Evolutionary conservation across 768 basidiomycete species (phyloP).

Genomic region (Xerocomellus intermedius): DNA sequence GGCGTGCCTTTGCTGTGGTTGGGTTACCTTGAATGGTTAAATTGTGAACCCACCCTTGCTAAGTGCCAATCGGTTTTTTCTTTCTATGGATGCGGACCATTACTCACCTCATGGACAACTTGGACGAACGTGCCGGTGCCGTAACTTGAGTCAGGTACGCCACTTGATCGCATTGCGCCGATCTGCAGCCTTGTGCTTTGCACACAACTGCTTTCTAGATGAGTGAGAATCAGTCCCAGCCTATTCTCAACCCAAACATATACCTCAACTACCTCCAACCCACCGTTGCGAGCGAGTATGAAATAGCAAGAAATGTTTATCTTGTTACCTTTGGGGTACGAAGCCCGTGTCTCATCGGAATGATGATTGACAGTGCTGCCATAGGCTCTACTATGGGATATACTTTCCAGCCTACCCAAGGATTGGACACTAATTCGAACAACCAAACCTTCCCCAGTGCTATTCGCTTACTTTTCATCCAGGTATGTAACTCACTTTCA

Average conservation of each 20-base stretch:
- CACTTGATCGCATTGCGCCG: neutral
- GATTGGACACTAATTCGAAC: constrained; percentile 22
- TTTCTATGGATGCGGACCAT: neutral
- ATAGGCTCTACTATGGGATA: constrained; percentile 27
- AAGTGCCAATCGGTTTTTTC: neutral
- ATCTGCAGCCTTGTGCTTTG: neutral
- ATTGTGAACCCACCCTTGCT: neutral
- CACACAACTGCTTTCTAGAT: neutral
- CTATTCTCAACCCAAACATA: constrained; percentile 20
- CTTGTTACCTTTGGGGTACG: constrained; percentile 24
- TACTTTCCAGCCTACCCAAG: constrained; percentile 21
- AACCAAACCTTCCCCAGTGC: constrained; percentile 9
- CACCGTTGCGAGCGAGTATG: constrained; percentile 17
- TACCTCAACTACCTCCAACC: constrained; percentile 30
- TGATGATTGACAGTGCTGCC: neutral
- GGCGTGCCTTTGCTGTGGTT: neutral
- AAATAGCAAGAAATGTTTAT: constrained; percentile 15
- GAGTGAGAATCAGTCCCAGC: neutral
- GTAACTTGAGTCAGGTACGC: neutral
- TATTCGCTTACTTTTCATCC: constrained; percentile 25
- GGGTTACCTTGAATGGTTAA: neutral
- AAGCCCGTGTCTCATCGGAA: neutral
- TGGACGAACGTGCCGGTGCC: neutral
- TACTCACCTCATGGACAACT: no score
- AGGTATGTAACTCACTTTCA: constrained; percentile 11